These are phyloP conservation scores for Candida sakaeoensis DNA, from an alignment of 805 yeast genomes.

Conservation along the genomic window DNA sequence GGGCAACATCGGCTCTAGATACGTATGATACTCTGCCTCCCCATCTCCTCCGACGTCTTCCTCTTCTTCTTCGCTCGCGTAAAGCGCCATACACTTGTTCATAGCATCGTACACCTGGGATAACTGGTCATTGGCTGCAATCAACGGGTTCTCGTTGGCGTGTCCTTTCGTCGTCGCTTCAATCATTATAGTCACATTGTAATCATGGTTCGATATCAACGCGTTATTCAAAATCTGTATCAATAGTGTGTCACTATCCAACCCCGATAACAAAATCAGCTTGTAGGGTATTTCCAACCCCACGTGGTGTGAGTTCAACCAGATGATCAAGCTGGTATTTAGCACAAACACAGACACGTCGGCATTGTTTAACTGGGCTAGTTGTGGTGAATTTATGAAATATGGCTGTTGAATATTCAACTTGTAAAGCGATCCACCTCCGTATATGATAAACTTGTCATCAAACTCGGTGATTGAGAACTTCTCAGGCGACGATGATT, in stretches of 20 bases:
- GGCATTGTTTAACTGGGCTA: constrained; percentile 10
- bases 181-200: constrained; percentile 9
- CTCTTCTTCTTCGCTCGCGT: constrained; percentile 23
- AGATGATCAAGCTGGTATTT: constrained; percentile 30
- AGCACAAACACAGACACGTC: constrained; percentile 28
- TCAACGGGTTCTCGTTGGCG: constrained; percentile 9
- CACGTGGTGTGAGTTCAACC: constrained; percentile 18
- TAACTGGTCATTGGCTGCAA: constrained; percentile 6
- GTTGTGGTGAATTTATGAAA: background rate
- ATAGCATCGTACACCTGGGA: constrained; percentile 28
- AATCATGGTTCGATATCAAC: constrained; percentile 2
- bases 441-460: constrained; percentile 40
- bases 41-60: constrained; percentile 14
- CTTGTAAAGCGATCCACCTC: constrained; percentile 26
- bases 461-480: constrained; percentile 19
- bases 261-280: constrained; percentile 30
- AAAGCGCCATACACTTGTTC: constrained; percentile 36
- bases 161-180: background rate
- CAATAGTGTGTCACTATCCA: constrained; percentile 22
- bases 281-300: constrained; percentile 38
- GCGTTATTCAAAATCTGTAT: constrained; percentile 29
- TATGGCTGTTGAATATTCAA: constrained; percentile 5
- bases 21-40: constrained; percentile 5
- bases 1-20: constrained; percentile 24
- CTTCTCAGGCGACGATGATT: constrained; percentile 36